These are phyloP conservation scores for Phytopythium montanum DNA, from an alignment of 352 stramenopile species.

Conservation along the genomic window DNA sequence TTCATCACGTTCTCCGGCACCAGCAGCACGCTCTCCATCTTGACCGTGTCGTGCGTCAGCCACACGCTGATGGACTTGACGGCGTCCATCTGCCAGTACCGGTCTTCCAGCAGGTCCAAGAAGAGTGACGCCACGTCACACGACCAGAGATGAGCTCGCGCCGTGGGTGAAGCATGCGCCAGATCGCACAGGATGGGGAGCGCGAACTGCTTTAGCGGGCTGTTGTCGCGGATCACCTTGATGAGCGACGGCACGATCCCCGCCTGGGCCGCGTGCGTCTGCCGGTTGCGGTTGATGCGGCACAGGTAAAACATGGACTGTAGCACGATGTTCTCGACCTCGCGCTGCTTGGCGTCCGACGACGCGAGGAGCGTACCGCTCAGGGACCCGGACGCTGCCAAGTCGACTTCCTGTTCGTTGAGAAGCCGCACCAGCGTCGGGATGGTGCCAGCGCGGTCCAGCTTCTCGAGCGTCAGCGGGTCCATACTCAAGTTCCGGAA, in stretches of 20 bases:
- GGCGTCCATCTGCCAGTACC: conserved; percentile 89
- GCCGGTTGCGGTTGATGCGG: conserved; percentile 88
- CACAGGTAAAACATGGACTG: conserved; percentile 93
- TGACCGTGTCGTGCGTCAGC: conserved; percentile 79
- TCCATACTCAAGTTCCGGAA: conserved; percentile 91
- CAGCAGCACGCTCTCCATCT: conserved; percentile 81
- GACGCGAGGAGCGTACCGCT: conserved; percentile 10
- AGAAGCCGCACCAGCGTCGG: conserved; percentile 78
- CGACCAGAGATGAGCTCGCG: conserved; percentile 82
- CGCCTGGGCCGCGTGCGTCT: conserved; percentile 85
- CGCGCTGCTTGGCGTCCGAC: conserved; percentile 51
- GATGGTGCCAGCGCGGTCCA: conserved; percentile 88
- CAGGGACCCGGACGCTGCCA: not conserved
- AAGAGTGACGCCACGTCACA: conserved; percentile 84
- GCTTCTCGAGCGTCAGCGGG: conserved; percentile 82
- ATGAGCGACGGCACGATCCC: conserved; percentile 90
- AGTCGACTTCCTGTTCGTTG: conserved; percentile 37
- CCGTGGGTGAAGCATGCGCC: conserved; percentile 83
- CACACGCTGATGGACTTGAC: conserved; percentile 88
- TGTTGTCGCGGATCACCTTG: conserved; percentile 77
- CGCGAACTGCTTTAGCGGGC: conserved; percentile 90
- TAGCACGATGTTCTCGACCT: conserved; percentile 90
- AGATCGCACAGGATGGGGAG: conserved; percentile 91
- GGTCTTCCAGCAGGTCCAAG: conserved; percentile 83
- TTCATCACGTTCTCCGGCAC: conserved; percentile 61